These are phyloP conservation scores for Vigna hirtella DNA, from an alignment of 306 rosid genomes.

Conservation along the genomic window DNA sequence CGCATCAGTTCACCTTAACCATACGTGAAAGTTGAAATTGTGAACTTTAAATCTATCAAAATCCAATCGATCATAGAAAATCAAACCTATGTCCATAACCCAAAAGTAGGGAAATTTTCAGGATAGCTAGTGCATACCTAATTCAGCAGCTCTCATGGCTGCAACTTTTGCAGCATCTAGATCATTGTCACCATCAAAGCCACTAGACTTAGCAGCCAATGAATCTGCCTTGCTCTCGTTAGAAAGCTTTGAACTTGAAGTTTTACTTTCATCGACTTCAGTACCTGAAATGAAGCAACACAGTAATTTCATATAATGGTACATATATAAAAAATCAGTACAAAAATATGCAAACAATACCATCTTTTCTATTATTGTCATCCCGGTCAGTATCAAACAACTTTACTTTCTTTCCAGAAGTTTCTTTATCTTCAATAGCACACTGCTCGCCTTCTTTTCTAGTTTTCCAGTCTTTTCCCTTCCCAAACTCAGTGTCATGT, in stretches of 20 bases:
- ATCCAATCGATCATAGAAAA: slow-evolving; percentile 30
- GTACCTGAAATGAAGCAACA: slow-evolving; percentile 18
- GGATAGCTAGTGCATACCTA: slow-evolving; percentile 58
- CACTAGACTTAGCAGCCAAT: slow-evolving; percentile 52
- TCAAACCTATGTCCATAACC: slow-evolving; percentile 2
- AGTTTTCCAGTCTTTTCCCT: slow-evolving; percentile 56
- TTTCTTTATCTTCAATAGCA: slow-evolving; percentile 59
- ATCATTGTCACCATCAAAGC: slow-evolving; percentile 61
- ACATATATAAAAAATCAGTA: slow-evolving; percentile 14
- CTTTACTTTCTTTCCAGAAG: slow-evolving; percentile 66
- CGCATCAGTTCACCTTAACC: slow-evolving; percentile 25
- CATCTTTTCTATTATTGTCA: slow-evolving; percentile 55
- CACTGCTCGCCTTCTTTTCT: slow-evolving; percentile 55
- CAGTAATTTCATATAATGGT: slow-evolving; percentile 7
- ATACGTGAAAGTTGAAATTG: slow-evolving; percentile 30
- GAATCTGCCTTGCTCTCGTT: slow-evolving; percentile 58
- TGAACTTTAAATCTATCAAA: slow-evolving; percentile 30
- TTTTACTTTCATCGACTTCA: slow-evolving; percentile 50
- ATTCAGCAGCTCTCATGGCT: slow-evolving; percentile 97
- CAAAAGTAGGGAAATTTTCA: slow-evolving; percentile 30
- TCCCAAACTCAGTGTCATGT: slow-evolving; percentile 48
- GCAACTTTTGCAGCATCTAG: slow-evolving; percentile 85
- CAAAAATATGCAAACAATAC: slow-evolving; percentile 47
- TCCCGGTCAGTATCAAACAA: slow-evolving; percentile 54
- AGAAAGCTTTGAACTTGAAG: slow-evolving; percentile 55